phyloP scores from a whole-genome alignment of 2,329 filamentous ascomycete genomes.

The Aspergillus ochraceus region DNA sequence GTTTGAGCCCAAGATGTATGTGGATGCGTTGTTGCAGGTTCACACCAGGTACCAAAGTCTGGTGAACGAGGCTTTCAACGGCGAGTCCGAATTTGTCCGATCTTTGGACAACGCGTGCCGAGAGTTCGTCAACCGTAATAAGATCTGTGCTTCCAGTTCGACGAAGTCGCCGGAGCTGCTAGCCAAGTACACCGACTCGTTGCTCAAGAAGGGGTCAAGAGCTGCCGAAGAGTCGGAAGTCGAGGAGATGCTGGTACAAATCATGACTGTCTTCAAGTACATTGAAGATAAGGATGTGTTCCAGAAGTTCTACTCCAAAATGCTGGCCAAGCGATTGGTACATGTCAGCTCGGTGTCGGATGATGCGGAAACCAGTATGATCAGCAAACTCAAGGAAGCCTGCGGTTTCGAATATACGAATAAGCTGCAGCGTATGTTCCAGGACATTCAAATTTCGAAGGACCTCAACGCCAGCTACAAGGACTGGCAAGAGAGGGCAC shows the following conservation, averaged over 20 bases:
- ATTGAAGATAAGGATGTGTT: constrained; percentile 99
- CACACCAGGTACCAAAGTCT: constrained; percentile 90
- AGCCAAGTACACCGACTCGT: constrained; percentile 90
- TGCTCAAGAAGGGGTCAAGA: constrained; percentile 86
- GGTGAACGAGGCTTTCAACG: constrained; percentile 88
- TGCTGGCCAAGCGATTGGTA: constrained; percentile 91
- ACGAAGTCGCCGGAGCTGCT: constrained; percentile 93
- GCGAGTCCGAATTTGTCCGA: constrained; percentile 94
- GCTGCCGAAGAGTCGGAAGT: constrained; percentile 92
- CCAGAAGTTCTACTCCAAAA: constrained; percentile 98
- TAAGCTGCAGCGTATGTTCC: constrained; percentile 99
- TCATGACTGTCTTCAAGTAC: constrained; percentile 99
- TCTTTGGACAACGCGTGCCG: constrained; percentile 95
- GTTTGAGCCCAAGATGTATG: constrained; percentile 93
- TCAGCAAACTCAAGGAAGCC: constrained; percentile 96
- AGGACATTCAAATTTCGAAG: constrained; percentile 98
- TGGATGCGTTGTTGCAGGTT: constrained; percentile 90
- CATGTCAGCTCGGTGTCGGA: constrained; percentile 94
- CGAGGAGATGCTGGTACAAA: constrained; percentile 82
- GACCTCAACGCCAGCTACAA: constrained; percentile 90
- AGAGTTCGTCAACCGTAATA: constrained; percentile 97
- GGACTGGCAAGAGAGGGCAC: constrained; percentile 68
- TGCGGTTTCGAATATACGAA: constrained; percentile 99
- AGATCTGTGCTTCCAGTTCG: constrained; percentile 89
- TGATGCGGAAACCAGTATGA: constrained; percentile 98